Conservation (phyloP, 2,329 filamentous ascomycete genomes). For the Monosporascus sp. region DNA sequence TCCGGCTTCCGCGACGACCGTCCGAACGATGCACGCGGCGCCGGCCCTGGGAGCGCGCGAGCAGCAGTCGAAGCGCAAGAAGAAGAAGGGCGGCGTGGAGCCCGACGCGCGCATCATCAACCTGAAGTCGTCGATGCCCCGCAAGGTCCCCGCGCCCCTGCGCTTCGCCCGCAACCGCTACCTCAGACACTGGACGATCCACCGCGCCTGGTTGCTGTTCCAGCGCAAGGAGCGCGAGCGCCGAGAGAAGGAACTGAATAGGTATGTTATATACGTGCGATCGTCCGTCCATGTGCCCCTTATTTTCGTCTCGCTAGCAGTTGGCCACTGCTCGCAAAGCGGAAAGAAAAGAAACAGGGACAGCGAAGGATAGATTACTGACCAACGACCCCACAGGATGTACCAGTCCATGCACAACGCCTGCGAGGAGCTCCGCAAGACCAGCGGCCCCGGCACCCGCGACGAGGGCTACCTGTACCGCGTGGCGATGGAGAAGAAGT, state of each 20-base stretch:
- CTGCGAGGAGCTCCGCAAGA: constrained; percentile 73
- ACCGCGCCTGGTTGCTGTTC: constrained; percentile 87
- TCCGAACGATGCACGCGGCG: constrained; percentile 17
- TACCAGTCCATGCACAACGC: constrained; percentile 79
- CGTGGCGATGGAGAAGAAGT: constrained; percentile 86
- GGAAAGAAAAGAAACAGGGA: too few species aligned
- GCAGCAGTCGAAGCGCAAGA: constrained; percentile 2
- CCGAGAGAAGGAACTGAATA: constrained; percentile 66
- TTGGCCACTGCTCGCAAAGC: too few species aligned
- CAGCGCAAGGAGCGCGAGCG: constrained; percentile 61
- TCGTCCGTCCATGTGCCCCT: too few species aligned
- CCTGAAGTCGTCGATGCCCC: constrained; percentile 43
- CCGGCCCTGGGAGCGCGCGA: neutral
- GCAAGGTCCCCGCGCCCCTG: constrained; percentile 59
- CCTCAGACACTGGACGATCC: constrained; percentile 97
- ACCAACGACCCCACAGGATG: constrained; percentile 31
- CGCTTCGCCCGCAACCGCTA: constrained; percentile 82
- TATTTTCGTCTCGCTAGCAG: too few species aligned
- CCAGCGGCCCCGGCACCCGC: constrained; percentile 49
- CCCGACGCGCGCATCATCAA: constrained; percentile 38
- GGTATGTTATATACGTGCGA: constrained; percentile 35
- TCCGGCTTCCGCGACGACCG: neutral
- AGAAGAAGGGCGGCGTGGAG: constrained; percentile 24
- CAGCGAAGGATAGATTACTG: too few species aligned
- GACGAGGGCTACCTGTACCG: constrained; percentile 73